Conservation (phyloP, 2,329 filamentous ascomycete genomes). For the Alternaria ethzedia region DNA sequence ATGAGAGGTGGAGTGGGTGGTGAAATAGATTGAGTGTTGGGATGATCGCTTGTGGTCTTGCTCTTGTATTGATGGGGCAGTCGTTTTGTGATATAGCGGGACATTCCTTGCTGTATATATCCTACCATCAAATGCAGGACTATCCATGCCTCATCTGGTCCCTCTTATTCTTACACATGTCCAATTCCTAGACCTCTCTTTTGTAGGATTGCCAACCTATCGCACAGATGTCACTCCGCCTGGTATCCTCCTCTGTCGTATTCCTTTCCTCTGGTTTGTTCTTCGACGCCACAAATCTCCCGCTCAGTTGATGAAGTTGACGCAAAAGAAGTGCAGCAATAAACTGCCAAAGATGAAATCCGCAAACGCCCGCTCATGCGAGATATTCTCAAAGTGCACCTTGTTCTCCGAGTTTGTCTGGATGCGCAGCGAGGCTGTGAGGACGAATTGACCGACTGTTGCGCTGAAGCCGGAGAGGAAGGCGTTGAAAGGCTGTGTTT, state of each 20-base stretch:
- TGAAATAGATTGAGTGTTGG: background rate
- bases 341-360: slow-evolving; percentile 95
- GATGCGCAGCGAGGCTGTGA: slow-evolving; percentile 88
- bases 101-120: background rate
- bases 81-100: background rate
- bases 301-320: slow-evolving; percentile 98
- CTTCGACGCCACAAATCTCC: background rate
- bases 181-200: background rate
- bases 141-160: background rate
- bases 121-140: background rate
- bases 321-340: slow-evolving; percentile 97
- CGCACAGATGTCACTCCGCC: background rate
- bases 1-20: background rate
- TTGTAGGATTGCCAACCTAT: background rate
- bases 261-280: background rate
- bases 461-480: slow-evolving; percentile 95
- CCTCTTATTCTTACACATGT: background rate
- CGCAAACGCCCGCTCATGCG: slow-evolving; percentile 89
- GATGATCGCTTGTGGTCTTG: background rate
- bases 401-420: slow-evolving; percentile 88
- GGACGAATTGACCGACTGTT: slow-evolving; percentile 95
- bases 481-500: slow-evolving; percentile 90
- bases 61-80: background rate
- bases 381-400: slow-evolving; percentile 75
- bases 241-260: background rate